These are phyloP conservation scores for Fusarium vanettenii DNA, from an alignment of 2,329 filamentous ascomycete species.

Conservation along the genomic window DNA sequence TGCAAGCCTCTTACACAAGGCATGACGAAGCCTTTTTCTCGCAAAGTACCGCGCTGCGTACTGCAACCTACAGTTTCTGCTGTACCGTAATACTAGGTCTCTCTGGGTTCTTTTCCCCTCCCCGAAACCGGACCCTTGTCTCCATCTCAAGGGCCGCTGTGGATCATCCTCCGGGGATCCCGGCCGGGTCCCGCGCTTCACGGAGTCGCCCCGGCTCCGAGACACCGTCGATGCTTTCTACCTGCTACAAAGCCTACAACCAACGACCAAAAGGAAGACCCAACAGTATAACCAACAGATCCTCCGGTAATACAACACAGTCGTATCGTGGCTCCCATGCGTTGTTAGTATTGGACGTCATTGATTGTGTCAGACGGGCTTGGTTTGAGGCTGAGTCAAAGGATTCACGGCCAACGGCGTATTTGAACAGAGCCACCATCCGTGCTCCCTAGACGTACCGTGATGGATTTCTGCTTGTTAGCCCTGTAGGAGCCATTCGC, in stretches of 20 bases:
- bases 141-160: background rate
- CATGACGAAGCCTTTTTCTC: background rate
- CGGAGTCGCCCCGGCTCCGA: slow-evolving; percentile 26
- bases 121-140: slow-evolving; percentile 1
- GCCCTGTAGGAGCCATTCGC: background rate
- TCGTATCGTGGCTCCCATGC: background rate
- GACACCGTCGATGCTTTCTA: slow-evolving; percentile 8
- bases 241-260: background rate
- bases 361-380: background rate
- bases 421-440: slow-evolving; percentile 13
- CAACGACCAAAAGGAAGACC: background rate
- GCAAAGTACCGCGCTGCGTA: background rate
- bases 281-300: background rate
- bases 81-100: no score
- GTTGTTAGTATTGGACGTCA: background rate
- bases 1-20: slow-evolving; percentile 14
- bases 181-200: slow-evolving; percentile 24
- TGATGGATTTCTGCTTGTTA: background rate
- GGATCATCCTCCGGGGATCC: slow-evolving; percentile 19
- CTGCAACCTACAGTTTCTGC: background rate
- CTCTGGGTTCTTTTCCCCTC: background rate
- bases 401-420: background rate
- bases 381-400: background rate
- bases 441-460: background rate
- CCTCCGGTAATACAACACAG: background rate